Conservation (phyloP, 1,284 basidiomycete genomes). For the Phellopilus nigrolimitatus region DNA sequence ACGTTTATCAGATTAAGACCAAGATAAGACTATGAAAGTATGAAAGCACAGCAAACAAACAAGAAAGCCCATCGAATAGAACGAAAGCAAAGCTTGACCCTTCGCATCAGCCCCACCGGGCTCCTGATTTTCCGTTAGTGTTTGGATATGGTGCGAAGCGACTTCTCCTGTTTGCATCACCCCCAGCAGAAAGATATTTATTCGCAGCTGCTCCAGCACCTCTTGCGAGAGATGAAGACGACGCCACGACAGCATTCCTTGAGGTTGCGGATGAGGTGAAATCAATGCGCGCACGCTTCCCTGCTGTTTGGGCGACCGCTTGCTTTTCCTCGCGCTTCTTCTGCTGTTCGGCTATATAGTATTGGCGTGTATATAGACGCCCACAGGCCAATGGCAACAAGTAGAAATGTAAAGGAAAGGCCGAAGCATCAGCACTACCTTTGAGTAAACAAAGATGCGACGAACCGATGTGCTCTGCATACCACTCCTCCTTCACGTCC, state of each 20-base stretch:
- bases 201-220: background rate
- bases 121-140: background rate
- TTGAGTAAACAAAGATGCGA: constrained; percentile 10
- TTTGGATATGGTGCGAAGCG: constrained; percentile 12
- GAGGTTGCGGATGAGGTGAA: constrained; percentile 33
- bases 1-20: no score
- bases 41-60: background rate
- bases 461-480: constrained; percentile 64
- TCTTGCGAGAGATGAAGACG: background rate
- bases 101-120: background rate
- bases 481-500: constrained; percentile 61
- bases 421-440: constrained; percentile 12
- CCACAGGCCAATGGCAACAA: background rate
- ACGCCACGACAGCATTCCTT: background rate
- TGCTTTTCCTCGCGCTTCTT: constrained; percentile 56
- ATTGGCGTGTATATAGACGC: background rate
- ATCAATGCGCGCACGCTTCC: constrained; percentile 54
- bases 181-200: background rate
- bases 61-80: background rate
- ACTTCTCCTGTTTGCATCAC: background rate
- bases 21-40: no score
- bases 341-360: constrained; percentile 41
- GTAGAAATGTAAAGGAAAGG: background rate
- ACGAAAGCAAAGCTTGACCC: background rate
- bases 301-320: constrained; percentile 41